Conservation (phyloP, 2,329 filamentous ascomycete species). For the Talaromyces marneffei region DNA sequence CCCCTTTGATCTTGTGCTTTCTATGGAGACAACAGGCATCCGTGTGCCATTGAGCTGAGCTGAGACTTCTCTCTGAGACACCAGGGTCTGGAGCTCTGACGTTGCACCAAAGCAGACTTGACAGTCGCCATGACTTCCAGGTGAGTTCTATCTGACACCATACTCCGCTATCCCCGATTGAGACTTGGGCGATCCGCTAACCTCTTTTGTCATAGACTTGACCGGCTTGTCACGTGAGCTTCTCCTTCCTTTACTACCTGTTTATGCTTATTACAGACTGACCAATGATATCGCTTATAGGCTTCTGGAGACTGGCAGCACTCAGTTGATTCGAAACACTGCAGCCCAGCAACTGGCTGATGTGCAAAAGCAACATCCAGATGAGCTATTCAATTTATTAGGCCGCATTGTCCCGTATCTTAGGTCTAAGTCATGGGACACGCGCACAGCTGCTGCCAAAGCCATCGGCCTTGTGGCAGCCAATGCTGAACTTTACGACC, state of each 20-base stretch:
- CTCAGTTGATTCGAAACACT: constrained; percentile 89
- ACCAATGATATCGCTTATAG: constrained; percentile 43
- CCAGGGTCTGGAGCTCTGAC: neutral
- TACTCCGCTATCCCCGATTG: neutral
- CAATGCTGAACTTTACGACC: constrained; percentile 81
- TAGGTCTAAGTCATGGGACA: constrained; percentile 94
- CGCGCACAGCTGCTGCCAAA: constrained; percentile 83
- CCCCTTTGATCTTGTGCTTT: neutral
- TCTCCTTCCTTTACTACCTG: neutral
- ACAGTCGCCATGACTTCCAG: constrained; percentile 36
- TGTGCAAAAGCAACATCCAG: constrained; percentile 95
- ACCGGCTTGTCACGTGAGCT: constrained; percentile 77
- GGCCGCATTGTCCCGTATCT: constrained; percentile 93
- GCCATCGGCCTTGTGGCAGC: constrained; percentile 91
- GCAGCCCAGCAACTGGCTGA: constrained; percentile 95
- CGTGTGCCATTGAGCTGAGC: neutral
- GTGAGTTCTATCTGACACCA: constrained; percentile 25
- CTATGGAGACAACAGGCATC: neutral
- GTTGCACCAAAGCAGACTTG: neutral
- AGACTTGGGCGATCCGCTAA: constrained; percentile 24
- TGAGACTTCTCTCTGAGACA: neutral
- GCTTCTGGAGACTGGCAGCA: constrained; percentile 94
- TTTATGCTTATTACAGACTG: neutral
- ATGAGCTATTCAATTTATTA: constrained; percentile 93
- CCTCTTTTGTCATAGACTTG: constrained; percentile 54